Conservation (phyloP, 1,284 basidiomycete species). For the Cryptococcus jaspeensis region DNA sequence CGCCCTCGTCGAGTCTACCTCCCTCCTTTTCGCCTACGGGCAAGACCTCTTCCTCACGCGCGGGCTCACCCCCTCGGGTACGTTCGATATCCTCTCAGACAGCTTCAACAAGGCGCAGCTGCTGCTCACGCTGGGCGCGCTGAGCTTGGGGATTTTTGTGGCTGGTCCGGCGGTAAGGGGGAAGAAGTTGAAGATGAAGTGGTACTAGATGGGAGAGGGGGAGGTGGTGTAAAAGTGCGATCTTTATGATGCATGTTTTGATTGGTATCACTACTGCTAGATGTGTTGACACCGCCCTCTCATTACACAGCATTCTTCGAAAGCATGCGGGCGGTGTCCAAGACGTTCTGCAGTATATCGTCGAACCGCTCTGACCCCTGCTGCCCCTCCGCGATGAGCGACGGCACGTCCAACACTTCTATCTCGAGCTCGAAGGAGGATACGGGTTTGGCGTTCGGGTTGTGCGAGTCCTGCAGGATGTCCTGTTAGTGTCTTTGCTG, state of each 20-base stretch:
- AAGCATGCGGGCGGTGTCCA: slow-evolving; percentile 56
- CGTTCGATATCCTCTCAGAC: slow-evolving; percentile 89
- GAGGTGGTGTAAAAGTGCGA: too few species aligned
- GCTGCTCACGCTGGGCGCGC: slow-evolving; percentile 72
- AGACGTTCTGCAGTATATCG: slow-evolving; percentile 53
- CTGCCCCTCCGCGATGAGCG: slow-evolving; percentile 54
- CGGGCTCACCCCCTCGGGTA: slow-evolving; percentile 73
- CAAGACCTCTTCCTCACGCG: slow-evolving; percentile 84
- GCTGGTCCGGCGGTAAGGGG: slow-evolving; percentile 56
- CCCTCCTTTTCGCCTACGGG: slow-evolving; percentile 80
- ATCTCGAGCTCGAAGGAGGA: slow-evolving; percentile 59
- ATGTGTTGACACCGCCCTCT: not conserved
- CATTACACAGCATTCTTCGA: slow-evolving; percentile 45
- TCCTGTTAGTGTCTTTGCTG: not conserved
- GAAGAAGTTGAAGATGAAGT: slow-evolving; percentile 44
- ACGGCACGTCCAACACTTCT: slow-evolving; percentile 55
- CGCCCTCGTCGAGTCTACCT: slow-evolving; percentile 85
- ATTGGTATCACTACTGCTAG: not conserved
- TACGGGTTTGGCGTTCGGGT: slow-evolving; percentile 7
- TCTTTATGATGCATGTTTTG: too few species aligned
- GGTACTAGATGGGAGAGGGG: slow-evolving; percentile 33
- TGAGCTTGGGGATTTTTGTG: slow-evolving; percentile 70
- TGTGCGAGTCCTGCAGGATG: not conserved
- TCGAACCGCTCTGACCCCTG: slow-evolving; percentile 53
- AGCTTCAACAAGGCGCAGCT: slow-evolving; percentile 93